Conservation (phyloP, 1,139 yeast genomes). For the Candida mesenterica region DNA sequence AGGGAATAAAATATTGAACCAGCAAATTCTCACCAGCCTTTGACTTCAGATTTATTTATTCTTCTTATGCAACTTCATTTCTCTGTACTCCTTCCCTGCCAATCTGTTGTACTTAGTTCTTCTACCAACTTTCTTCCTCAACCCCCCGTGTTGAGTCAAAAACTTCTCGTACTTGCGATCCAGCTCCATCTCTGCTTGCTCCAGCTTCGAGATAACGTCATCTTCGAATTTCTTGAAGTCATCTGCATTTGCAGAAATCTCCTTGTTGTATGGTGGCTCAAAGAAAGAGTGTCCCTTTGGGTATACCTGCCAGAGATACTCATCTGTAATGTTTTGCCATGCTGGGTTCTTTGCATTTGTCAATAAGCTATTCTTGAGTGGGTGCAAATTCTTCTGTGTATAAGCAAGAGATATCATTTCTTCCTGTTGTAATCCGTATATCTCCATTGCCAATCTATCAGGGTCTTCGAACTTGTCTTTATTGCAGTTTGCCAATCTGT, state of each 20-base stretch:
- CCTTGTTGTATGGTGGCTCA: constrained; percentile 34
- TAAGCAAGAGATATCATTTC: constrained; percentile 7
- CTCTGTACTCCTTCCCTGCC: constrained; percentile 28
- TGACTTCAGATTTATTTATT: too few relatives aligned
- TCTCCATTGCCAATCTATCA: constrained; percentile 8
- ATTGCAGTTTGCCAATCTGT: constrained; percentile 6
- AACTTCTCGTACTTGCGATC: constrained; percentile 15
- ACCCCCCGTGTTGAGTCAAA: constrained; percentile 13
- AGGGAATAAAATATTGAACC: too few relatives aligned
- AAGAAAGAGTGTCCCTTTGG: constrained; percentile 39
- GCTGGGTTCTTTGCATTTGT: constrained; percentile 40
- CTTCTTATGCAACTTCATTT: constrained; percentile 7
- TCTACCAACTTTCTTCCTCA: constrained; percentile 25
- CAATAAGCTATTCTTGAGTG: constrained; percentile 39
- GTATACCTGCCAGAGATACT: constrained; percentile 40
- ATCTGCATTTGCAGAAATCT: constrained; percentile 16
- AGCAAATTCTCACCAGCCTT: too few relatives aligned
- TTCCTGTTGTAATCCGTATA: constrained; percentile 8
- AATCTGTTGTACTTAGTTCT: constrained; percentile 34
- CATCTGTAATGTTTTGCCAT: constrained; percentile 39
- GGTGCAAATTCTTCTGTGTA: constrained; percentile 20
- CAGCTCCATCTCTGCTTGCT: constrained; percentile 18
- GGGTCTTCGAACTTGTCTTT: constrained; percentile 5
- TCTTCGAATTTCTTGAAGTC: constrained; percentile 43
- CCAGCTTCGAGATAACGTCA: constrained; percentile 20